Conservation (phyloP, 2,329 filamentous ascomycete genomes). For the Colletotrichum limetticola region DNA sequence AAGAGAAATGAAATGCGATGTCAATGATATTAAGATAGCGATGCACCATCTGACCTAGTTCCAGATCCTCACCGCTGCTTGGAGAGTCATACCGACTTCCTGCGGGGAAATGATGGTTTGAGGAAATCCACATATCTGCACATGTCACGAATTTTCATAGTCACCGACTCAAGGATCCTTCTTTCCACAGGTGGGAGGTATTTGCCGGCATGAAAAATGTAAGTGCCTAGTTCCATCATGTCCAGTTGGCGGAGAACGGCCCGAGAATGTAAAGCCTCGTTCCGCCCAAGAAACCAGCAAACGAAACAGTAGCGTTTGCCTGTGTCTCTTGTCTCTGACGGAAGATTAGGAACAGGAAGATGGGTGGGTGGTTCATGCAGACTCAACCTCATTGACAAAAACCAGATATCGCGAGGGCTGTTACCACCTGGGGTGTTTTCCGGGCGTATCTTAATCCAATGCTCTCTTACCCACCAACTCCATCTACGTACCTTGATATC, state of each 20-base stretch:
- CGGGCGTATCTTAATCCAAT: not conserved
- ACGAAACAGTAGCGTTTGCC: not conserved
- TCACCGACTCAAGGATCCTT: not conserved
- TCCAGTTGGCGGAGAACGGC: not conserved
- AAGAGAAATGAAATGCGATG: not conserved
- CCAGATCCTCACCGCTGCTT: not conserved
- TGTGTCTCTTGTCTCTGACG: not conserved
- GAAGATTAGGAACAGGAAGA: not conserved
- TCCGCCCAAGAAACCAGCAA: not conserved
- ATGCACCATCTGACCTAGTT: not conserved
- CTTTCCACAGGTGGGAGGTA: not conserved
- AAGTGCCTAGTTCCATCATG: not conserved
- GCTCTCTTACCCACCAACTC: constrained; percentile 4
- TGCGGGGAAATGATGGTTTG: not conserved
- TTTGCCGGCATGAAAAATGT: not conserved
- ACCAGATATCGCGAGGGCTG: not conserved
- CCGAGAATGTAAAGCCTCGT: not conserved
- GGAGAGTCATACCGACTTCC: not conserved
- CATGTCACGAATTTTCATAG: not conserved
- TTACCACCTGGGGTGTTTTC: not conserved
- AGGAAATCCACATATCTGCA: not conserved
- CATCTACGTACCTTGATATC: not conserved
- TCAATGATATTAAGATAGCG: not conserved
- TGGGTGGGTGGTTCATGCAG: not conserved
- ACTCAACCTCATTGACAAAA: not conserved